Evolutionary conservation across 2,329 filamentous ascomycete genomes (phyloP).

Genomic region (Celoporthe dispersa): DNA sequence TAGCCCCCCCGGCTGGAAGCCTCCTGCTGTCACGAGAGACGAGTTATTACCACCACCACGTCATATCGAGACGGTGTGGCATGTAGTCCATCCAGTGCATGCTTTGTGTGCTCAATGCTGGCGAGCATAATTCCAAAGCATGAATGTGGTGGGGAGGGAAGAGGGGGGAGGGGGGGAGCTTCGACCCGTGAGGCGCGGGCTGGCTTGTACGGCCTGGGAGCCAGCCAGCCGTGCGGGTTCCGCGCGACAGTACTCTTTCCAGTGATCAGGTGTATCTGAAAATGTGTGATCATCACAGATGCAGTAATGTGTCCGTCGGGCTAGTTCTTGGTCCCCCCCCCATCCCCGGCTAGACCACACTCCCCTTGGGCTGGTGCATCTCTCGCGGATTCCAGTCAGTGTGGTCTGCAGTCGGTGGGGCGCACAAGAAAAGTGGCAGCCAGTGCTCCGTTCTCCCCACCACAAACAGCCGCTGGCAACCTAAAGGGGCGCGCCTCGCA

Average conservation of each 20-base stretch:
- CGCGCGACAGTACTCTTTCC: neutral
- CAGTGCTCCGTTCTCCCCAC: slow-evolving; percentile 3
- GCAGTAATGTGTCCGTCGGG: slow-evolving; percentile 4
- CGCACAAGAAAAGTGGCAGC: slow-evolving; percentile 4
- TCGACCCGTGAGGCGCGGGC: slow-evolving; percentile 10
- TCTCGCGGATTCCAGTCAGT: neutral
- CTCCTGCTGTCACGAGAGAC: neutral
- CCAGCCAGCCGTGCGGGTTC: neutral
- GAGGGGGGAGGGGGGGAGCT: neutral
- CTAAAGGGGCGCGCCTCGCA: neutral
- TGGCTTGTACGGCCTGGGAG: slow-evolving; percentile 5
- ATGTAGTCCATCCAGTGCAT: neutral
- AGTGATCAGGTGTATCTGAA: neutral
- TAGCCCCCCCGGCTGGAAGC: neutral
- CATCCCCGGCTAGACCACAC: neutral
- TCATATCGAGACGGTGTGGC: neutral
- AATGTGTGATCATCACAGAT: neutral
- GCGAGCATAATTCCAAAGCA: neutral
- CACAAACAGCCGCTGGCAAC: slow-evolving; percentile 2
- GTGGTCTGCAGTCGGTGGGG: slow-evolving; percentile 2
- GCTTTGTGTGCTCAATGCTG: neutral
- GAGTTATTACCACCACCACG: too few species aligned
- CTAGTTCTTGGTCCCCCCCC: neutral
- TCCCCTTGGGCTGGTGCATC: neutral
- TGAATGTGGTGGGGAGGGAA: neutral